Evolutionary conservation across 257 asterid genomes (phyloP), one percentile per base, ranked within the genome.

Genomic region (Cordia subcordata): DNA sequence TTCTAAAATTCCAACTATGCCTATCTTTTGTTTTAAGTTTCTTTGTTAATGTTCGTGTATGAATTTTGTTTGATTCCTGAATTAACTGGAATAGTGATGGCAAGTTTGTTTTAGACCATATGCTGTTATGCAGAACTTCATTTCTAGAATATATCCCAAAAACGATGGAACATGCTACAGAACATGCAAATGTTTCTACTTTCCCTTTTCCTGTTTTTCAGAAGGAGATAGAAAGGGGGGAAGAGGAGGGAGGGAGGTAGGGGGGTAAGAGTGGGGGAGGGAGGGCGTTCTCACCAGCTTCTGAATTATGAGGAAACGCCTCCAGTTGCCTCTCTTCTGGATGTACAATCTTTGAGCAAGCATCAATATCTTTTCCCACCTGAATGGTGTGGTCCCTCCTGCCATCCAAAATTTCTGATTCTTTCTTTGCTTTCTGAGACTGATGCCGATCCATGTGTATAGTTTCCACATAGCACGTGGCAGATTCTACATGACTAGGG

Each of bases 401-500:
- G 42, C 53, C 59, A 27, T 49, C 54, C 44, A 23, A 35, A 53
- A 49, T 57, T 16, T 49, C 46, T 68, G 72, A 61, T 51, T 58
- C 73, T 20, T 71, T 66, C 38, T 40, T 62, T 32, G 58, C 49
- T 50, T 61, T 60, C 39, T 51, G 72, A 60, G 77, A 75, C 62
- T 50, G 51, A 65, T 54, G 61, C 35, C 17, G 67, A 54, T 61
- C 60, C 46, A 49, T 53, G 57, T 37, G 62, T 49, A 55, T 58
- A 67, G 57, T 62, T 67, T 63, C 82, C 44, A 18, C 49, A 44
- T 49, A 53, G 61, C 62, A 19, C 21, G 57, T 53, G n/a, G 61
- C 51, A 62, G 74, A 70, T 21, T 64, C 76, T 38, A 64, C 46
- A n/a, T 61, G 65, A 62, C 59, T 64, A 19, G 72, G 55, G 46